phyloP scores from a whole-genome alignment of 2,329 filamentous ascomycete species.

The Botrytis sinoallii region DNA sequence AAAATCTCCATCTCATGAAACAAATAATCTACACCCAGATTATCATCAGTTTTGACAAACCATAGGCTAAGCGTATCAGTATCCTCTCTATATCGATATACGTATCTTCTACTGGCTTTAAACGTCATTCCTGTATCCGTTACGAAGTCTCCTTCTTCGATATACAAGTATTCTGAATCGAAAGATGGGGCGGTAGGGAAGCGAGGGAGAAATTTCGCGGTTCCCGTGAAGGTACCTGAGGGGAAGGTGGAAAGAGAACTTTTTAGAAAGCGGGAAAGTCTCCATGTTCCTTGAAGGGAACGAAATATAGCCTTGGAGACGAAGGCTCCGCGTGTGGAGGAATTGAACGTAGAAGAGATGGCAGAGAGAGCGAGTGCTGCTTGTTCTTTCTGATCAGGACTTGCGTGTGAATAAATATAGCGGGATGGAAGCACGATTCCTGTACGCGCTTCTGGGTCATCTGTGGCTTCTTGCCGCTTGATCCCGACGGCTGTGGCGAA shows the following conservation, averaged over 20 bases:
- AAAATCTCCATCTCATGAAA: slow-evolving; percentile 71
- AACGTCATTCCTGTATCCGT: slow-evolving; percentile 42
- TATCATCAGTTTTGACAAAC: slow-evolving; percentile 64
- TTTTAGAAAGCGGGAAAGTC: slow-evolving; percentile 54
- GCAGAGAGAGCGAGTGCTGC: slow-evolving; percentile 40
- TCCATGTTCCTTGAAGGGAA: slow-evolving; percentile 69
- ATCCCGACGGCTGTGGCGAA: slow-evolving; percentile 60
- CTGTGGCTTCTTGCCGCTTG: slow-evolving; percentile 38
- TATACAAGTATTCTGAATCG: slow-evolving; percentile 59
- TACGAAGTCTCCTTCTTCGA: slow-evolving; percentile 64
- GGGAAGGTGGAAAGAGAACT: slow-evolving; percentile 57
- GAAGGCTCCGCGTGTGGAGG: slow-evolving; percentile 43
- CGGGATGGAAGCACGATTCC: slow-evolving; percentile 44
- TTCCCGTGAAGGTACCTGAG: slow-evolving; percentile 62
- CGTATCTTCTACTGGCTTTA: slow-evolving; percentile 60
- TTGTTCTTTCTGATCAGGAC: slow-evolving; percentile 43
- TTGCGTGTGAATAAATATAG: slow-evolving; percentile 47
- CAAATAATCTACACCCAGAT: slow-evolving; percentile 62
- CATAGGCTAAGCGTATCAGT: slow-evolving; percentile 64
- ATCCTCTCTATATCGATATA: slow-evolving; percentile 66
- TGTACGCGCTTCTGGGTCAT: slow-evolving; percentile 37
- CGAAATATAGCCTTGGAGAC: slow-evolving; percentile 66
- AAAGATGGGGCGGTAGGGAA: slow-evolving; percentile 50
- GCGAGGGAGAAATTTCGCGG: slow-evolving; percentile 61
- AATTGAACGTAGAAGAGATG: slow-evolving; percentile 27